These are phyloP conservation scores for Ciborinia camelliae DNA, from an alignment of 2,329 filamentous ascomycete genomes.

Conservation along the genomic window DNA sequence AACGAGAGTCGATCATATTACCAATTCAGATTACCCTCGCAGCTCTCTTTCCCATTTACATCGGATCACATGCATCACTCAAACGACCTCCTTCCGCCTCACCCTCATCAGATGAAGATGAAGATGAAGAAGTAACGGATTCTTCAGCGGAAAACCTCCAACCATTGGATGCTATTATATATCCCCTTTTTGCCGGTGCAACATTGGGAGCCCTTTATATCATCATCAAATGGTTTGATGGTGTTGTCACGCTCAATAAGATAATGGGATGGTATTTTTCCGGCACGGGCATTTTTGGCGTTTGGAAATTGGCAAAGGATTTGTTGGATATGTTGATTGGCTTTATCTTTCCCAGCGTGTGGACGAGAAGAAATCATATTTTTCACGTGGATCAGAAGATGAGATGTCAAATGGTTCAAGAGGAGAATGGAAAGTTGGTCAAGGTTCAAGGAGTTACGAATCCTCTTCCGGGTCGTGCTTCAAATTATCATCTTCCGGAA, in stretches of 20 bases:
- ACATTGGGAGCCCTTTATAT: slow-evolving; percentile 78
- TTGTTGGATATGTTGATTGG: slow-evolving; percentile 59
- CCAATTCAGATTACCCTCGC: slow-evolving; percentile 58
- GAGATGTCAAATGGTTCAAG: slow-evolving; percentile 31
- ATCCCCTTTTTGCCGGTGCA: slow-evolving; percentile 73
- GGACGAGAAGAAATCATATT: slow-evolving; percentile 49
- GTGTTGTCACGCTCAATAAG: slow-evolving; percentile 77
- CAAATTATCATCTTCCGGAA: slow-evolving; percentile 35
- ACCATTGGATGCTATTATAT: slow-evolving; percentile 76
- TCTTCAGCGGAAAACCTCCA: slow-evolving; percentile 64
- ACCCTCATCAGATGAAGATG: slow-evolving; percentile 43
- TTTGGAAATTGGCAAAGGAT: slow-evolving; percentile 73
- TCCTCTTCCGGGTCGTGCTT: slow-evolving; percentile 43
- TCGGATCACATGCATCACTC: slow-evolving; percentile 80
- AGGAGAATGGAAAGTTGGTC: slow-evolving; percentile 2
- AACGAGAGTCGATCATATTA: slow-evolving; percentile 32
- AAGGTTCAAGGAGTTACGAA: slow-evolving; percentile 29
- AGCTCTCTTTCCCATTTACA: slow-evolving; percentile 78
- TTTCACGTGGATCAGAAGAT: slow-evolving; percentile 46
- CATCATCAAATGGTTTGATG: slow-evolving; percentile 82
- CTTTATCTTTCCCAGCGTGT: slow-evolving; percentile 71
- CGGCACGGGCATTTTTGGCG: slow-evolving; percentile 71
- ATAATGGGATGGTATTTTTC: slow-evolving; percentile 83
- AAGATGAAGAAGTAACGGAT: slow-evolving; percentile 54
- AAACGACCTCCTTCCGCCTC: slow-evolving; percentile 77